Evolutionary conservation across 768 basidiomycete species (phyloP).

Genomic region (Suillus bovinus): DNA sequence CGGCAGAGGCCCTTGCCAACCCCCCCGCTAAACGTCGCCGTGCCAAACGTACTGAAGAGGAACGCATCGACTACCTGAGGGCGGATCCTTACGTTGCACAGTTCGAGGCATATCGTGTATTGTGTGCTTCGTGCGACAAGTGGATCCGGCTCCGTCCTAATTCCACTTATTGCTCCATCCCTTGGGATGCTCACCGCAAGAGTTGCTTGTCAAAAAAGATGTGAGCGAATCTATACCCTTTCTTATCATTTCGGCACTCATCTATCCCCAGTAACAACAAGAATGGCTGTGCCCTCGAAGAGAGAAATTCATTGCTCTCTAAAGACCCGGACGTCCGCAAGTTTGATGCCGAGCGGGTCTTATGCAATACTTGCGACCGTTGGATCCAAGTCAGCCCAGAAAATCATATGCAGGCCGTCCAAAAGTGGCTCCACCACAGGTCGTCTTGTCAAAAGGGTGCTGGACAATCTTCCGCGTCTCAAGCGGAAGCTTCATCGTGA

Average conservation of each 20-base stretch:
- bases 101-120: conserved; percentile 77
- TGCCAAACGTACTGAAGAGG: conserved; percentile 76
- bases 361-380: conserved; percentile 66
- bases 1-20: conserved; percentile 43
- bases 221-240: conserved; percentile 38
- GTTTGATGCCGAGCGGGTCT: conserved; percentile 69
- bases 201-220: conserved; percentile 79
- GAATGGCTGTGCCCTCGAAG: conserved; percentile 59
- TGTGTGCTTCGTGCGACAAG: conserved; percentile 80
- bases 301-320: conserved; percentile 56
- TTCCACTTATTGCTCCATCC: conserved; percentile 86
- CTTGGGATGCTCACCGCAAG: conserved; percentile 85
- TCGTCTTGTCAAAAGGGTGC: conserved; percentile 48
- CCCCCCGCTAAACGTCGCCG: conserved; percentile 64
- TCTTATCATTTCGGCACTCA: conserved; percentile 12
- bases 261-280: conserved; percentile 36
- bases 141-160: conserved; percentile 87
- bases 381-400: conserved; percentile 66
- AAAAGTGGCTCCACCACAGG: conserved; percentile 67
- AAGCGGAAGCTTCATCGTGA: conserved; percentile 20
- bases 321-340: conserved; percentile 74
- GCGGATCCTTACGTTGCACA: conserved; percentile 77
- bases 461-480: conserved; percentile 13
- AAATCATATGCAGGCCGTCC: conserved; percentile 60
- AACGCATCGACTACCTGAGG: conserved; percentile 68